These are phyloP conservation scores for Catharanthus roseus DNA, from an alignment of 257 asterid genomes.

Conservation along the genomic window DNA sequence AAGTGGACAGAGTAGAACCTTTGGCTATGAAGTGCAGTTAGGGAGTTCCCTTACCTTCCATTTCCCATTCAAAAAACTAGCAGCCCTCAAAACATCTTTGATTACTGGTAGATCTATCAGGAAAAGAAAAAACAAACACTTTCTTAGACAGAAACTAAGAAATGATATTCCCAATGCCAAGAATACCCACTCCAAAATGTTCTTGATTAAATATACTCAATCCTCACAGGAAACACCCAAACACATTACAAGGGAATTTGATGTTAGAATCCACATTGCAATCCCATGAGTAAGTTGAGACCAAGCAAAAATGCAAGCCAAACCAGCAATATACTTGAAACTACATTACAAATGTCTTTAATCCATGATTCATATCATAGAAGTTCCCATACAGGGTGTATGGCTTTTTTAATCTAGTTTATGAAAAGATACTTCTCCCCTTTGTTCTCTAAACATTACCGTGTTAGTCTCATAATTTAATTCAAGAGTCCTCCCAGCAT, in stretches of 20 bases:
- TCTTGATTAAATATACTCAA: not conserved
- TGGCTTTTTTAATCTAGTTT: not conserved
- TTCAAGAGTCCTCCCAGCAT: too few species aligned
- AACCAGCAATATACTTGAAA: not conserved
- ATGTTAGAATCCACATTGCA: not conserved
- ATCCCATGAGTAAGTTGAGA: not conserved
- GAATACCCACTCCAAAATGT: not conserved
- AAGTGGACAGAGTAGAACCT: too few species aligned
- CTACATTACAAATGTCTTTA: too few species aligned
- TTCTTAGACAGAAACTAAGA: not conserved
- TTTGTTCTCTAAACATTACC: too few species aligned
- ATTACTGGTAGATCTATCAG: slow-evolving; percentile 64
- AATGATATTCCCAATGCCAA: not conserved
- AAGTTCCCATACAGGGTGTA: not conserved
- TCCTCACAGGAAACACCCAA: not conserved
- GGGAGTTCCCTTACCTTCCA: slow-evolving; percentile 62
- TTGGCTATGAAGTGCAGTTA: not conserved
- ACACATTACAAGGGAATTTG: not conserved
- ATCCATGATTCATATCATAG: not conserved
- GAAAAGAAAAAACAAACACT: not conserved
- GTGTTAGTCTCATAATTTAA: too few species aligned
- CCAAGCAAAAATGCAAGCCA: not conserved
- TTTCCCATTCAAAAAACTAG: slow-evolving; percentile 52
- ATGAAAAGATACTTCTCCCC: too few species aligned
- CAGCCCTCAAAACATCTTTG: slow-evolving; percentile 64